Evolutionary conservation across 345 rosid genomes (phyloP).

Genomic region (Geranium rotundifolium): DNA sequence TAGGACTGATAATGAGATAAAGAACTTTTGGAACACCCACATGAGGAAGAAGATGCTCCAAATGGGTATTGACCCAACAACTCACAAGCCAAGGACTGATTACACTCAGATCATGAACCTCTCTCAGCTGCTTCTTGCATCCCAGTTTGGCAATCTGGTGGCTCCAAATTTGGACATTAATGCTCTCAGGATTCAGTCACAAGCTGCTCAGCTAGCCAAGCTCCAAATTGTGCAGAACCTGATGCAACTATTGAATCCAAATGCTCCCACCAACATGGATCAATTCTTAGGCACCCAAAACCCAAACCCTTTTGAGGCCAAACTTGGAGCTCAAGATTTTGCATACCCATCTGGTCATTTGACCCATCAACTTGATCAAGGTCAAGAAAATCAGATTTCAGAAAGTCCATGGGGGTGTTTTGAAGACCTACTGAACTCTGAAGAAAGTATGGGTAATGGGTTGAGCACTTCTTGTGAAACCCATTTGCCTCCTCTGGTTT

Average conservation of each 20-base stretch:
- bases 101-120: neutral
- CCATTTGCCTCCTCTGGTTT: neutral
- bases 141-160: neutral
- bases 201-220: neutral
- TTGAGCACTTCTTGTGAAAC: neutral
- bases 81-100: slow-evolving; percentile 24
- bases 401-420: neutral
- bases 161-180: neutral
- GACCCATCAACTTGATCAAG: neutral
- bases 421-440: neutral
- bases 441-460: neutral
- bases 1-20: slow-evolving; percentile 83
- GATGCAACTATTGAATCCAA: slow-evolving; percentile 8
- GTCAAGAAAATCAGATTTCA: neutral
- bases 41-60: slow-evolving; percentile 55
- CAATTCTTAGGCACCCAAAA: neutral
- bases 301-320: neutral
- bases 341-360: slow-evolving; percentile 6
- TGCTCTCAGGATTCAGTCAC: slow-evolving; percentile 22
- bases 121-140: neutral
- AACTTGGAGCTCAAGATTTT: neutral
- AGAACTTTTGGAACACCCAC: slow-evolving; percentile 86
- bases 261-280: neutral
- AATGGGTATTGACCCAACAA: slow-evolving; percentile 84
- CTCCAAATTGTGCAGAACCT: neutral